Base-by-base conservation (phyloP, 1,284 basidiomycete species). In the Tilletia setariae region DNA sequence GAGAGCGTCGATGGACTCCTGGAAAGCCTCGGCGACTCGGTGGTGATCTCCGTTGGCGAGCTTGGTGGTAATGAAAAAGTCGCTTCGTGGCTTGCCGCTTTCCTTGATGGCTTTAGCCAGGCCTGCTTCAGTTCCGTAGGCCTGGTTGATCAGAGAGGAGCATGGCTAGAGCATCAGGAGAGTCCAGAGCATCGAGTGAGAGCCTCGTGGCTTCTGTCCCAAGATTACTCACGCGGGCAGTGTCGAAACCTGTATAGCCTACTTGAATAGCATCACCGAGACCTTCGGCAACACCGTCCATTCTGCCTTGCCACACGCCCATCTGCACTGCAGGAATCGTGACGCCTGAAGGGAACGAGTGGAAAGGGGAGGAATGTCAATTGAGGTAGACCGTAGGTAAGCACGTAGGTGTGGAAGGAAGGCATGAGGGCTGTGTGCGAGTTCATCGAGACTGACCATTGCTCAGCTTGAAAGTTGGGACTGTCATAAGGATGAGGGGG, bases 61-160 rank as follows among this genome's bases (percentile, higher is more conserved):
- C 76, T 82, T 82, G 47, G 81, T 78, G 64, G 83, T 83, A 72
- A 83, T 79, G 73, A 82, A 83, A 63, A 83, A 74, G 66, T 83
- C 76, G 63, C 76, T 73, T 44, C 82, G 78, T 42, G 77, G 70
- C 1, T 81, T 78, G 61, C 80, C 78, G 68, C 74, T 67, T 65
- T 79, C 74, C 72, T 78, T 77, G 67, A 83, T 72, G 30, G 77
- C 83, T 42, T 77, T 74, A 43, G 79, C 82, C 44, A 83, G 79
- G 46, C 78, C 76, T 69, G 83, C 79, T 72, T 83, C 77, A 74
- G 82, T 82, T 67, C 74, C 74, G 68, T 82, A 80, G 4, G 68
- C 46, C 49, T 51, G 49, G 43, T 44, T 9, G 19, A 19, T 9
- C 9, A 44, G 43, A 19, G 43, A 43, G 19, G 43, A 44, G 11